Base-by-base conservation (phyloP, 768 basidiomycete genomes). In the Suillus sp. region DNA sequence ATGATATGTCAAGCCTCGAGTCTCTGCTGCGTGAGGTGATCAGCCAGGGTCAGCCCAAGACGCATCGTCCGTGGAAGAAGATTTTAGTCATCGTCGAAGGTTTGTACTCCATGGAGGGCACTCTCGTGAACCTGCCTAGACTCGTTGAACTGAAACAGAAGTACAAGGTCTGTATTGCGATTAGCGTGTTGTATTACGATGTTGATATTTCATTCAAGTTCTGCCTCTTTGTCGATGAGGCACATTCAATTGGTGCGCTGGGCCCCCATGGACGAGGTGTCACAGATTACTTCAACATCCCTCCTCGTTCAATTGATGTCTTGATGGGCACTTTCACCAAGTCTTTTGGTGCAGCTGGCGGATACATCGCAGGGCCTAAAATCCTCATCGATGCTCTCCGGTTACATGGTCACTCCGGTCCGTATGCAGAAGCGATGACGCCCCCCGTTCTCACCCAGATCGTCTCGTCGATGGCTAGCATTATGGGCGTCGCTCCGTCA, bases 311-410 rank as follows among this genome's bases (percentile, higher is more conserved):
- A 9, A 84, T 99, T 66, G 97, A 99, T 72, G 83, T 99, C 65
- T 86, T 97, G 65, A 99, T 99, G 97, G 97, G 97, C 56, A 99
- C 97, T 0, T 97, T 99, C 76, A 99, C 96, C 30, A 94, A 93
- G 75, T 93, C 92, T 0, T 96, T 96, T 70, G 94, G 93, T 61
- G 92, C 95, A 1, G 91, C 95, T 0, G 96, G 96, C 53, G 96
- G 97, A 3, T 99, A 99, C 78, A 89, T 99, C 65, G 84, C 96
- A 4, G 96, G 95, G 8, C 86, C 79, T 68, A 95, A 93, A 70
- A 75, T 80, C 2, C 79, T 96, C 64, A 90, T 99, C 66, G 89
- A 94, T 67, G 81, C 87, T 6, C 83, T 99, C 9, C 92, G 96
- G 16, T 70, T 95, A 27, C 84, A 86, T 53, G 92, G 92, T 1